Percentiles rank a stretch among this genome's conserved stretches.
Conservation (phyloP, 1,139 yeast genomes). For the Geotrichum cucujoidarum region DNA sequence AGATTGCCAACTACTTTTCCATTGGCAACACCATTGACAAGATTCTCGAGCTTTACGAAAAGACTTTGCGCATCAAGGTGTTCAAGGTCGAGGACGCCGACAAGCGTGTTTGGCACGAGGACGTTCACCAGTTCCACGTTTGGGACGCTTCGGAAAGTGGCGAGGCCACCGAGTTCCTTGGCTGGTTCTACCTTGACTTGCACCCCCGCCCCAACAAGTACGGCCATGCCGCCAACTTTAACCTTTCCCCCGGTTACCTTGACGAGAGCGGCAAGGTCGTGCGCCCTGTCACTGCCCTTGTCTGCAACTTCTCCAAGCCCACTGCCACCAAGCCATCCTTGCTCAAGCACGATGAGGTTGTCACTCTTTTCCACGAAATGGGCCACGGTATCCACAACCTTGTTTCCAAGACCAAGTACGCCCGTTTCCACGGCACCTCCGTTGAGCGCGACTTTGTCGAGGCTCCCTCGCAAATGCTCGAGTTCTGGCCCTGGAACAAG, state of each 20-base stretch:
- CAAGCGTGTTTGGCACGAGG: constrained; percentile 62
- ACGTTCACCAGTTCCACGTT: constrained; percentile 69
- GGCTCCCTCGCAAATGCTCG: constrained; percentile 86
- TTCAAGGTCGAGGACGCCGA: constrained; percentile 44
- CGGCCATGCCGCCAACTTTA: constrained; percentile 83
- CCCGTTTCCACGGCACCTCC: constrained; percentile 68
- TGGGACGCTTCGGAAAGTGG: constrained; percentile 52
- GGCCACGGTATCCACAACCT: constrained; percentile 86
- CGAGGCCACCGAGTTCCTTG: constrained; percentile 54
- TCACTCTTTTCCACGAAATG: constrained; percentile 82
- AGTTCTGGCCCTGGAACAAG: constrained; percentile 81
- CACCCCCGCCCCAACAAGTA: constrained; percentile 85
- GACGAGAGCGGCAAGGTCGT: constrained; percentile 48
- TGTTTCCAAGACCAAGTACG: constrained; percentile 58
- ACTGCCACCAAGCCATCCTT: constrained; percentile 66
- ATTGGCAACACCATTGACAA: constrained; percentile 58
- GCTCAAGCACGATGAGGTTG: constrained; percentile 71
- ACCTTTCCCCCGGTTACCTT: constrained; percentile 57
- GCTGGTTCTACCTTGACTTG: constrained; percentile 74
- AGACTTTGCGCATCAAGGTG: constrained; percentile 62
- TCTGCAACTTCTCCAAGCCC: constrained; percentile 81
- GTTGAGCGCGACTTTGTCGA: constrained; percentile 85
- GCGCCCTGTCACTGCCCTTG: constrained; percentile 70
- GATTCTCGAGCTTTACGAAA: constrained; percentile 68
- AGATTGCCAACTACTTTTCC: constrained; percentile 76